These are phyloP conservation scores for Pterocarpus macrocarpus DNA, from an alignment of 306 rosid genomes.

Conservation along the genomic window DNA sequence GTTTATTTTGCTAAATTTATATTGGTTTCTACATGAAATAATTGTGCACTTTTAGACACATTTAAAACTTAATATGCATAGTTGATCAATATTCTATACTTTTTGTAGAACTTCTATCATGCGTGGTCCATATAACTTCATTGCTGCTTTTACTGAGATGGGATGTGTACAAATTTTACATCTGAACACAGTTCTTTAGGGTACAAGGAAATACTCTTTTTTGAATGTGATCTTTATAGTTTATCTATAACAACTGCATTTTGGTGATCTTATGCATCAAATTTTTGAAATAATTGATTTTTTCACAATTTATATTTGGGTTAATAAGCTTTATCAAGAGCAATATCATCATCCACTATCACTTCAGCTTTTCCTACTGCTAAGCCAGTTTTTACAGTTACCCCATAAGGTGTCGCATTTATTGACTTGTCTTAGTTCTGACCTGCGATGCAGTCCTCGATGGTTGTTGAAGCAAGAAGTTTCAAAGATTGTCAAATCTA, in stretches of 20 bases:
- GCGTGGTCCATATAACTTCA: constrained; percentile 17
- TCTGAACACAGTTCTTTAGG: constrained; percentile 24
- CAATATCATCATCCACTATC: constrained; percentile 12
- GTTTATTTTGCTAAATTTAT: neutral
- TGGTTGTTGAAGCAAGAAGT: constrained; percentile 99
- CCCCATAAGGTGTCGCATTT: constrained; percentile 28
- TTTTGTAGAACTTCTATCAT: constrained; percentile 29
- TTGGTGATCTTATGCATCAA: neutral
- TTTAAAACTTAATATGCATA: constrained; percentile 2
- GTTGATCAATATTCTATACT: constrained; percentile 4
- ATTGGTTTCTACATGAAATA: neutral
- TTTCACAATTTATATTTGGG: constrained; percentile 11
- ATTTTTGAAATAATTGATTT: neutral
- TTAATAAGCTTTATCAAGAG: constrained; percentile 28
- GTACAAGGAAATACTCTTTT: neutral
- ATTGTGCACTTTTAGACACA: constrained; percentile 19
- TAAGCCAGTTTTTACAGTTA: constrained; percentile 17
- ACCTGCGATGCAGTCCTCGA: constrained; percentile 79
- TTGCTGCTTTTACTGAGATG: constrained; percentile 32
- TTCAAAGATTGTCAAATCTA: constrained; percentile 85
- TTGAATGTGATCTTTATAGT: neutral
- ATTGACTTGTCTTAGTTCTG: constrained; percentile 48
- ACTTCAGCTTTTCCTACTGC: constrained; percentile 4
- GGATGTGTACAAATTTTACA: constrained; percentile 1
- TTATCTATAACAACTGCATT: neutral